These are phyloP conservation scores for Austroboletus novae-zelandiae DNA, from an alignment of 1,284 basidiomycete species.

Conservation along the genomic window DNA sequence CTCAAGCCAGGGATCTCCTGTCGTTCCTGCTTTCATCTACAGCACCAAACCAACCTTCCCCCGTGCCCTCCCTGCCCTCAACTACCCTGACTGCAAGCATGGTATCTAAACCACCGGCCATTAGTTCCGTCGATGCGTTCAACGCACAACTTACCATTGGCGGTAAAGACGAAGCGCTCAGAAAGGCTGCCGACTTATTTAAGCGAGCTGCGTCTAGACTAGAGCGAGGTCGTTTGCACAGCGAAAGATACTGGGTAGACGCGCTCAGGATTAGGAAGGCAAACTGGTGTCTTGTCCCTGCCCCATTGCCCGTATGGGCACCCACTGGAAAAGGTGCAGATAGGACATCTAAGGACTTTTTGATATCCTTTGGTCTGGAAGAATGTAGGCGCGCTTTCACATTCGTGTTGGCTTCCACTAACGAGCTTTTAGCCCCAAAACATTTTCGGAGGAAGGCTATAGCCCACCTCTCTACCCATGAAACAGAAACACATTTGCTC, in stretches of 20 bases:
- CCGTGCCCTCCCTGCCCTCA: constrained; percentile 24
- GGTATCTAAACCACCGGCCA: constrained; percentile 61
- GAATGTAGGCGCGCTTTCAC: constrained; percentile 54
- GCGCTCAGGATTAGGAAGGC: constrained; percentile 68
- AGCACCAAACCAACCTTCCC: constrained; percentile 23
- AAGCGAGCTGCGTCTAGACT: constrained; percentile 65
- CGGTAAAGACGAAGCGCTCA: constrained; percentile 72
- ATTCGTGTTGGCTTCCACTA: no score
- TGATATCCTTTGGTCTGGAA: constrained; percentile 74
- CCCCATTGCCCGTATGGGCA: constrained; percentile 67
- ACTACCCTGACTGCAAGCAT: constrained; percentile 56
- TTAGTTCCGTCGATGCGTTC: constrained; percentile 70
- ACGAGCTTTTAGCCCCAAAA: constrained; percentile 49
- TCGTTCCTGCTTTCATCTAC: constrained; percentile 50
- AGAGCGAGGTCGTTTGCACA: constrained; percentile 56
- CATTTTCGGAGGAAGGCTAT: constrained; percentile 62
- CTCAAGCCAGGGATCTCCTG: constrained; percentile 67
- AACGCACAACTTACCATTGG: constrained; percentile 71
- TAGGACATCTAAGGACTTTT: constrained; percentile 73
- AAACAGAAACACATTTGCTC: constrained; percentile 43
- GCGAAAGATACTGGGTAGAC: constrained; percentile 75
- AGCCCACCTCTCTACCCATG: constrained; percentile 58
- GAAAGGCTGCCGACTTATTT: constrained; percentile 68
- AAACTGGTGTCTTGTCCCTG: constrained; percentile 76
- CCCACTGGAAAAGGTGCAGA: constrained; percentile 70